These are phyloP conservation scores for Lojkania enalia DNA, from an alignment of 2,329 filamentous ascomycete genomes.

Conservation along the genomic window DNA sequence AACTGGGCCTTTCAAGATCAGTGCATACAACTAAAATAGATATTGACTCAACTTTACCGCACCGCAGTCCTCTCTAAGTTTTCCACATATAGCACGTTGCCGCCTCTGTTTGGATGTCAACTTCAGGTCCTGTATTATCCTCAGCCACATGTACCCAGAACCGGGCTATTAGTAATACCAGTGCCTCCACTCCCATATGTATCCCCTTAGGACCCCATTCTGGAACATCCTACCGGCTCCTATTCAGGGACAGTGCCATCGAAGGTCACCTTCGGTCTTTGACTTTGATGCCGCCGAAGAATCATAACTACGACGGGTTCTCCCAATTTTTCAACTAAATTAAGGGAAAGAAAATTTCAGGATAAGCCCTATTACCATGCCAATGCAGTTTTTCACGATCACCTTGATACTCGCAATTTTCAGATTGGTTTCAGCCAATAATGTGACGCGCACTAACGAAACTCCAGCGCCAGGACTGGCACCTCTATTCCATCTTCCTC, in stretches of 20 bases:
- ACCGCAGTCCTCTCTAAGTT: background rate
- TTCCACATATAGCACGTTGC: background rate
- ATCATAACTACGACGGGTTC: constrained; percentile 1
- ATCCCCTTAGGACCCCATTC: background rate
- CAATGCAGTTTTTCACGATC: background rate
- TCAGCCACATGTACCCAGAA: background rate
- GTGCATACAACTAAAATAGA: too few species aligned
- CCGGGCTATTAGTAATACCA: background rate
- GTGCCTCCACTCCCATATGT: background rate
- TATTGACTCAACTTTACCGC: background rate
- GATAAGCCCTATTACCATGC: too few species aligned
- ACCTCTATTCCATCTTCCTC: constrained; percentile 1
- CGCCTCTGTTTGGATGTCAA: background rate
- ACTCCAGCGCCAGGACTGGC: background rate
- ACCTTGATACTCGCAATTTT: constrained; percentile 1
- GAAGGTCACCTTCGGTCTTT: constrained; percentile 1
- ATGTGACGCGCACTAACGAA: background rate
- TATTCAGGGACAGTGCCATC: background rate
- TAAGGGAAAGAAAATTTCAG: background rate
- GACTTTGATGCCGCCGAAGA: background rate
- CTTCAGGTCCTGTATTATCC: too few species aligned
- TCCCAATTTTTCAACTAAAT: constrained; percentile 2
- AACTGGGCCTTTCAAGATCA: background rate
- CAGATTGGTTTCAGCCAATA: constrained; percentile 1
- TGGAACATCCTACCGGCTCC: background rate